Base-by-base conservation (phyloP, 179 eudicot species). In the Nepenthes alata region DNA sequence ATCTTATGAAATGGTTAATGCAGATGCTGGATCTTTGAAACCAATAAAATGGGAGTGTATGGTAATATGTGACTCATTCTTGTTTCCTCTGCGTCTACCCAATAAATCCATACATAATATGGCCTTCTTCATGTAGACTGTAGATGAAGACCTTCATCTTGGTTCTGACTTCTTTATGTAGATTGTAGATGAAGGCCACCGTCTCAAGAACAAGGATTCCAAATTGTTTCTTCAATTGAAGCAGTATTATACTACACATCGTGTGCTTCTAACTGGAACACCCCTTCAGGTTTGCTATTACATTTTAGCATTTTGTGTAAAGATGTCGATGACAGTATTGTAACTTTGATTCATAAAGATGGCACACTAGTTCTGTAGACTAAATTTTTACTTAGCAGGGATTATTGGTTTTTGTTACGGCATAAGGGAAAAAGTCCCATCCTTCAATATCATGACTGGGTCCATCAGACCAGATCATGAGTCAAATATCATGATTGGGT, bases 121-220 rank as follows among this genome's bases (percentile, higher is more conserved):
- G 25, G 25, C 25, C 47, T 62, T 63, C 50, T 58, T 60, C 67
- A 12, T 74, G 59, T 63, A 94, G 97, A 77, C 90, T 70, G 99
- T 94, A 63, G 99, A 90, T 74, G 97, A 90, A 81, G 97, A 96
- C 71, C 99, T 90, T 59, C 96, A 96, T 55, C 25, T 57, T 53
- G 57, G 6, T 53, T 47, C 50, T 65, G 51, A 47, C 47, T 62
- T 65, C 50, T 58, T 60, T 69, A 12, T 74, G 60, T 63, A 94
- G 97, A 77, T 94, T 70, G 99, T 94, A 63, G 99, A 94, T 74
- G 97, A 90, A 81, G 97, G 97, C 71, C 99, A 94, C 59, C 96
- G 97, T 55, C 96, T 94, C 11, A 90, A 94, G 73, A 94, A 94
- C 70, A 94, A 94, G 81, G 99, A 94, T 74, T 94, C 99, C 47